phyloP scores from a whole-genome alignment of 495 filamentous ascomycete species.

The Bathelium albidoporum region DNA sequence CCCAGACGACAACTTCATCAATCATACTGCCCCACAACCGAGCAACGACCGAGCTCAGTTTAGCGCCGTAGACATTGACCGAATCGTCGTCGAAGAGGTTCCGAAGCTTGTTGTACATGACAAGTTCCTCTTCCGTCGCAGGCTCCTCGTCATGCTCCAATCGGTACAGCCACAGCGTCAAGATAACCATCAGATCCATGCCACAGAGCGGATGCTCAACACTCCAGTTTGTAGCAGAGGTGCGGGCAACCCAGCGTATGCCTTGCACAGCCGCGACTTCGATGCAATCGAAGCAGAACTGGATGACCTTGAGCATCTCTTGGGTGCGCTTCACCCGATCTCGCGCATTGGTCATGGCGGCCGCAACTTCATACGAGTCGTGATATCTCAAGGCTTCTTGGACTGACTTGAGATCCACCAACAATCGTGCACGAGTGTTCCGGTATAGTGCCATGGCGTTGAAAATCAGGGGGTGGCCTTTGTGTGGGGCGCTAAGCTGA shows the following conservation, averaged over 20 bases:
- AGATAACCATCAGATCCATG: slow-evolving; percentile 96
- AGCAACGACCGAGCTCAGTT: slow-evolving; percentile 87
- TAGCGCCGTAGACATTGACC: slow-evolving; percentile 63
- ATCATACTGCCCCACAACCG: slow-evolving; percentile 96
- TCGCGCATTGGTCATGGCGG: slow-evolving; percentile 87
- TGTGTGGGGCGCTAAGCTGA: slow-evolving; percentile 86
- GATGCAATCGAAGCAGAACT: slow-evolving; percentile 96
- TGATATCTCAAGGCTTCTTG: slow-evolving; percentile 97
- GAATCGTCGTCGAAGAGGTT: slow-evolving; percentile 85
- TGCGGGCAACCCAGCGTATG: slow-evolving; percentile 95
- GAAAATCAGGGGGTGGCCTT: slow-evolving; percentile 96
- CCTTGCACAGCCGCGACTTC: slow-evolving; percentile 90
- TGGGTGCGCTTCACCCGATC: slow-evolving; percentile 87
- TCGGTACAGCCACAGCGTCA: slow-evolving; percentile 95
- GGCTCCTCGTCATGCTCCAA: slow-evolving; percentile 98
- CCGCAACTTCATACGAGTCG: slow-evolving; percentile 91
- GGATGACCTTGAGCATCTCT: slow-evolving; percentile 97
- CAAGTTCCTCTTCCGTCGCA: slow-evolving; percentile 79
- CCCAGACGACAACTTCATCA: slow-evolving; percentile 98
- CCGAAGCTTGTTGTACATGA: slow-evolving; percentile 92
- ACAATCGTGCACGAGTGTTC: slow-evolving; percentile 82
- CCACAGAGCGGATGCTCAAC: slow-evolving; percentile 95
- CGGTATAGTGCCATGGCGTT: slow-evolving; percentile 97
- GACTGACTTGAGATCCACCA: slow-evolving; percentile 89
- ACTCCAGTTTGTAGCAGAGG: slow-evolving; percentile 97